Conservation (phyloP, 2,329 filamentous ascomycete species). For the Diplodia scrobiculata region DNA sequence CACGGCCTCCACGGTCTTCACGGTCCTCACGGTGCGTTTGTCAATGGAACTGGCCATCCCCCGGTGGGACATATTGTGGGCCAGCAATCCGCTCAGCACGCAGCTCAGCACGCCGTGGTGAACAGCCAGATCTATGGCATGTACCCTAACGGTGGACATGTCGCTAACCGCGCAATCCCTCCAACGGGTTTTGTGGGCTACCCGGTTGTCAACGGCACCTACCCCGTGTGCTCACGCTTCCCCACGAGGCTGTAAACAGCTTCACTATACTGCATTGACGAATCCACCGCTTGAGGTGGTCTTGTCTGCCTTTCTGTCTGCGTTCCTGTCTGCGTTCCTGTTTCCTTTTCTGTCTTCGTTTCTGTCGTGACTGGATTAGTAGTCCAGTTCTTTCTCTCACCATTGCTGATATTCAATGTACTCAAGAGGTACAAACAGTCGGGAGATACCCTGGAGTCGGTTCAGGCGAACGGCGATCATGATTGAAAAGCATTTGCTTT, state of each 20-base stretch:
- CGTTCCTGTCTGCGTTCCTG: too few species aligned
- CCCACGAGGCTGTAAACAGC: neutral
- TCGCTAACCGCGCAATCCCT: neutral
- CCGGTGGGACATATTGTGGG: neutral
- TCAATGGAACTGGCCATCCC: neutral
- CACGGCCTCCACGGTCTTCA: too few species aligned
- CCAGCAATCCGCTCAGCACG: neutral
- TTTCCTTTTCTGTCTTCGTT: too few species aligned
- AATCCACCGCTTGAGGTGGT: too few species aligned
- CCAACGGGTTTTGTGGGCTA: neutral
- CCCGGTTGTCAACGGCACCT: slow-evolving; percentile 3
- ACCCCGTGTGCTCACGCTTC: neutral
- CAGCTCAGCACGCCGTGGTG: neutral
- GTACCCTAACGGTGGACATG: neutral
- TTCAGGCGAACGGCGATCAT: neutral
- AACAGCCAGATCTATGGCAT: neutral
- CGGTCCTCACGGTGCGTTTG: neutral
- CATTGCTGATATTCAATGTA: neutral
- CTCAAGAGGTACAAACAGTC: neutral
- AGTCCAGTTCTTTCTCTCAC: neutral
- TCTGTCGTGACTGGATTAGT: neutral
- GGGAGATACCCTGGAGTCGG: neutral
- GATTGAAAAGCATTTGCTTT: neutral
- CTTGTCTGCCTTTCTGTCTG: too few species aligned
- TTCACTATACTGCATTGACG: too few species aligned